Percentiles rank a stretch among this genome's conserved stretches.
These are phyloP conservation scores for Aureobasidium musti DNA, from an alignment of 2,329 filamentous ascomycete genomes.

Conservation along the genomic window DNA sequence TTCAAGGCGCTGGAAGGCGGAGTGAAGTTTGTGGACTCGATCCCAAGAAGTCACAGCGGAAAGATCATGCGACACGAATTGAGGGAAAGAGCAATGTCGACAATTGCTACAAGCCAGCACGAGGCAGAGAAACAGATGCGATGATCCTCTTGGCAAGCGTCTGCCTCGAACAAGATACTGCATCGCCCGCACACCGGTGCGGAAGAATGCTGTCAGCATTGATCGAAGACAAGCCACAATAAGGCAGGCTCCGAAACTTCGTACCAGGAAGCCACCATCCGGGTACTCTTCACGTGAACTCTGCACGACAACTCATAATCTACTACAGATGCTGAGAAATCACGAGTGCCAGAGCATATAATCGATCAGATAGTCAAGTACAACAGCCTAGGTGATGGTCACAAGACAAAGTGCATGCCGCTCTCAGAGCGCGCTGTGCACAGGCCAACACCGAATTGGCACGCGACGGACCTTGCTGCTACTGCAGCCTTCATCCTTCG, in stretches of 20 bases:
- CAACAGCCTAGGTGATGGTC: neutral
- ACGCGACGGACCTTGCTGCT: neutral
- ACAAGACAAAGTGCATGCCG: no score
- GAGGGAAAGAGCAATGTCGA: neutral
- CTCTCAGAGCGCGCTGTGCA: neutral
- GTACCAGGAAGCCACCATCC: neutral
- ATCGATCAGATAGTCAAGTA: neutral
- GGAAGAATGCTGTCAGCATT: neutral
- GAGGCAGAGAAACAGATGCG: neutral
- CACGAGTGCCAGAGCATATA: no score
- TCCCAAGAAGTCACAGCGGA: neutral
- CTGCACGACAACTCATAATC: no score
- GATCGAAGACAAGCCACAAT: neutral
- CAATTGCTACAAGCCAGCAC: neutral
- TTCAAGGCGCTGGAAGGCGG: conserved; percentile 1
- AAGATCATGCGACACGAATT: neutral
- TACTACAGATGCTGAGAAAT: no score
- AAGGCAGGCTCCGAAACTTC: neutral
- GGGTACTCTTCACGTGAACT: neutral
- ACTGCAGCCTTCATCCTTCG: conserved; percentile 1
- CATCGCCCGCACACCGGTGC: neutral
- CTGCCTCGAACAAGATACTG: neutral
- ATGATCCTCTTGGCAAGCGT: neutral
- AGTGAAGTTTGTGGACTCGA: neutral
- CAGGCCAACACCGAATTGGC: neutral